These are phyloP conservation scores for Starmera caribaea DNA, from an alignment of 805 yeast species.

Conservation along the genomic window DNA sequence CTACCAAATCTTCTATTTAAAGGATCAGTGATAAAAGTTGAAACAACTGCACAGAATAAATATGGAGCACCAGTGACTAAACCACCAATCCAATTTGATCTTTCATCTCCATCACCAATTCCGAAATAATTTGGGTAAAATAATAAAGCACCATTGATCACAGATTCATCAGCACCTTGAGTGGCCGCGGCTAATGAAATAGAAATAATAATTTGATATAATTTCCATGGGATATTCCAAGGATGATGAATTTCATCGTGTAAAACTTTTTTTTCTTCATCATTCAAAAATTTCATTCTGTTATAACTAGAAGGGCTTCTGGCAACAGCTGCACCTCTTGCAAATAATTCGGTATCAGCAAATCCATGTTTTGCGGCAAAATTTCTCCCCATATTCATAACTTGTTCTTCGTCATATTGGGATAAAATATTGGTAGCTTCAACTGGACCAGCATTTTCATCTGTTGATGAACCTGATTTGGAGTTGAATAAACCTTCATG, in stretches of 20 bases:
- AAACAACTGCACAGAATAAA: slow-evolving; percentile 47
- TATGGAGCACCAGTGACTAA: slow-evolving; percentile 65
- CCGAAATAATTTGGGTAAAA: slow-evolving; percentile 51
- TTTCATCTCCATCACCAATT: slow-evolving; percentile 32
- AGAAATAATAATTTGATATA: slow-evolving; percentile 47
- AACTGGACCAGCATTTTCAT: slow-evolving; percentile 1
- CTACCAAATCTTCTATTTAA: slow-evolving; percentile 50
- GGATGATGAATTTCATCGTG: slow-evolving; percentile 36
- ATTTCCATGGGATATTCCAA: slow-evolving; percentile 32
- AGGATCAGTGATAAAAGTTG: slow-evolving; percentile 58
- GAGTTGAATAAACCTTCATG: not conserved
- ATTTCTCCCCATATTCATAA: slow-evolving; percentile 59
- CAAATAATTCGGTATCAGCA: slow-evolving; percentile 41
- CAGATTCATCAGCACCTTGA: slow-evolving; percentile 76
- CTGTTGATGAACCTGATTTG: not conserved
- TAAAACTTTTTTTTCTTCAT: slow-evolving; percentile 44
- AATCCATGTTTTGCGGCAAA: slow-evolving; percentile 48
- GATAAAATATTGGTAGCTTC: slow-evolving; percentile 36
- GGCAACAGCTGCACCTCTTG: slow-evolving; percentile 59
- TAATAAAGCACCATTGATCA: slow-evolving; percentile 62
- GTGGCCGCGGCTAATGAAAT: slow-evolving; percentile 75
- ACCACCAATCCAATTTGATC: slow-evolving; percentile 51
- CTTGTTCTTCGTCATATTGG: slow-evolving; percentile 53
- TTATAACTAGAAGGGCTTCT: slow-evolving; percentile 49
- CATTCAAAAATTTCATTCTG: slow-evolving; percentile 44